Base-by-base conservation (phyloP, 2,329 filamentous ascomycete species). In the Trematosphaeria pertusa region DNA sequence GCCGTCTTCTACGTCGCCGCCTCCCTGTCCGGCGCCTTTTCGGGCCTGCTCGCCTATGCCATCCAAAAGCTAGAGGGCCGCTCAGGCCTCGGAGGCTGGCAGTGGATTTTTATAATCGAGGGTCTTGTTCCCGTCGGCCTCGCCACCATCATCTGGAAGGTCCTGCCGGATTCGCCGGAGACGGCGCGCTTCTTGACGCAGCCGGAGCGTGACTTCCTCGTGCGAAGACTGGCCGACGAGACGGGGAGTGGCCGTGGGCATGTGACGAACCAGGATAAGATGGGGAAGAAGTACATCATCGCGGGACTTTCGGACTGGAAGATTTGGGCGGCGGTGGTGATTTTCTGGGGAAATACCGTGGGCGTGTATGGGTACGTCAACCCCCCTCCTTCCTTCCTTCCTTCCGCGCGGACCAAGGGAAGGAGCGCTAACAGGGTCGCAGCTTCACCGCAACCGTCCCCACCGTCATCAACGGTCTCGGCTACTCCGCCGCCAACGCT, bases 141-240 rank as follows among this genome's bases (percentile, higher is more conserved):
- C 0, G 78, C 80, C 6, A 57, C 79, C 3, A 58, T 72, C 4
- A 74, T 82, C 10, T 82, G 78, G 66, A 81, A 84, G 40, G 43
- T 79, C 0, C 68, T 84, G 0, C 81, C 81, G 0, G 79, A 84
- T 52, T 82, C 57, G 18, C 70, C 70, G 1, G 69, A 71, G 41
- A 71, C 67, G 0, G 77, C 78, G 4, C 52, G 43, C 7, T 72
- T 71, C 24, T 54, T 72, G 10, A 69, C 64, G 0, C 66, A 70
- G 37, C 39, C 52, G 0, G 69, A 72, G 52, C 54, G 69, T 10
- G 64, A 69, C 35, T 50, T 71, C 26, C 52, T 72, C 1, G 61
- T 69, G 4, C 45, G 58, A n/a, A 49, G 69, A 15, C 50, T 72
- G 3, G 54, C 62, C 9, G 56, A 65, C 12, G 70, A 85, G 56